These are phyloP conservation scores for Leishmania guyanensis DNA, from an alignment of 208 protist species.

Conservation along the genomic window DNA sequence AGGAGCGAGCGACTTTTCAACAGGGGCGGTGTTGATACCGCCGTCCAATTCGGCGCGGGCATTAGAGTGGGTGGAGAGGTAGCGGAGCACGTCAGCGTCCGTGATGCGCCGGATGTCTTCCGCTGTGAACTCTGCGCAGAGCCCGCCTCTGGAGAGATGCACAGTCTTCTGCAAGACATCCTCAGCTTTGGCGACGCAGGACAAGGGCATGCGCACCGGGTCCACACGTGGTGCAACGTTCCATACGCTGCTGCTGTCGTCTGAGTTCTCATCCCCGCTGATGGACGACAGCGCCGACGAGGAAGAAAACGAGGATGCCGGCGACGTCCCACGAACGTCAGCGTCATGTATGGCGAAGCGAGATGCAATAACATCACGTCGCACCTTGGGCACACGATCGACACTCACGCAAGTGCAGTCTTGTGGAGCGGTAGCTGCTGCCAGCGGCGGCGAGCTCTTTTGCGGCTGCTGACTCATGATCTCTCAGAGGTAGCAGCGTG, in stretches of 20 bases:
- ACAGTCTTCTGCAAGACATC: constrained; percentile 48
- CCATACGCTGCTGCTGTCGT: too few species aligned
- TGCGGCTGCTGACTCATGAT: neutral
- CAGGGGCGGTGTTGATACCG: neutral
- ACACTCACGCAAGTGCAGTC: neutral
- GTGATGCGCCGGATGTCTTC: constrained; percentile 65
- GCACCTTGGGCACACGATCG: constrained; percentile 35
- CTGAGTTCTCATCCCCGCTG: neutral
- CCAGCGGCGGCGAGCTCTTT: neutral
- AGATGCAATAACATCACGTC: constrained; percentile 46
- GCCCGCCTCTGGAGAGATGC: constrained; percentile 46
- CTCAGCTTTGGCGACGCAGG: constrained; percentile 55
- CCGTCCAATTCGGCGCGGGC: neutral
- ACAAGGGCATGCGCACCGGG: constrained; percentile 36
- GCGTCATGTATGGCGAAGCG: constrained; percentile 31
- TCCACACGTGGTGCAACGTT: neutral
- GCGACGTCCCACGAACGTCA: constrained; percentile 19
- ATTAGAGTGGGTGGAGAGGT: constrained; percentile 5
- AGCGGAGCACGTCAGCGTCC: constrained; percentile 61
- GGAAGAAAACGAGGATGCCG: constrained; percentile 3
- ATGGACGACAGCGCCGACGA: neutral
- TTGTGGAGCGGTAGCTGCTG: neutral
- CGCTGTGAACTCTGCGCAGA: constrained; percentile 46
- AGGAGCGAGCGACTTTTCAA: neutral
- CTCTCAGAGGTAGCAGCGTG: neutral